Percentiles rank a stretch among this genome's conserved stretches.
phyloP scores from a whole-genome alignment of 2,329 filamentous ascomycete species.

The Beauveria sp. region DNA sequence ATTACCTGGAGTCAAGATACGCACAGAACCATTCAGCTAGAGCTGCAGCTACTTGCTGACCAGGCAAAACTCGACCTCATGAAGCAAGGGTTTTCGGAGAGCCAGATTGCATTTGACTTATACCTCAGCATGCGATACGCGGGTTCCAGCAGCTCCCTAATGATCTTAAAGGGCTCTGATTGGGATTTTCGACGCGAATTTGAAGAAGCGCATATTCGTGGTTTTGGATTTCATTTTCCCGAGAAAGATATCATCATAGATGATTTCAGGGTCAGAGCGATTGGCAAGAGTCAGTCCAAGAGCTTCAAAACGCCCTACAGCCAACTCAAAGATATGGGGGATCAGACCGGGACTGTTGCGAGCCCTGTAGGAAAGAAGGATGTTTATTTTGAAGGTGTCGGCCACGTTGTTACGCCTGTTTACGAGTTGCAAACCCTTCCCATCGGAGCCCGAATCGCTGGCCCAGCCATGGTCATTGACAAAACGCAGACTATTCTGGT shows the following conservation, averaged over 20 bases:
- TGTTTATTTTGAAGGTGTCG: slow-evolving; percentile 17
- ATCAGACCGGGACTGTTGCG: slow-evolving; percentile 10
- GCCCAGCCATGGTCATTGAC: slow-evolving; percentile 51
- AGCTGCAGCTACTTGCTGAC: slow-evolving; percentile 18
- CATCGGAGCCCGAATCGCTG: slow-evolving; percentile 15
- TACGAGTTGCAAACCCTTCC: slow-evolving; percentile 19
- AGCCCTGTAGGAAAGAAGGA: slow-evolving; percentile 14
- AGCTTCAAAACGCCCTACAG: slow-evolving; percentile 15
- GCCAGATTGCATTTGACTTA: slow-evolving; percentile 32
- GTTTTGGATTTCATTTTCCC: slow-evolving; percentile 61
- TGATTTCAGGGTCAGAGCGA: slow-evolving; percentile 33
- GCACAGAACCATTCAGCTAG: slow-evolving; percentile 16
- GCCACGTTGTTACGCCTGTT: slow-evolving; percentile 19
- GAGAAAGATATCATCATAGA: slow-evolving; percentile 34
- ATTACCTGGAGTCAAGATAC: slow-evolving; percentile 20
- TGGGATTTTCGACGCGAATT: slow-evolving; percentile 19
- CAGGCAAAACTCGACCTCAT: slow-evolving; percentile 18
- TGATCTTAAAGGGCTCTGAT: slow-evolving; percentile 23
- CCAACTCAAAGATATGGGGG: slow-evolving; percentile 15
- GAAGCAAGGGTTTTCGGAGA: slow-evolving; percentile 23
- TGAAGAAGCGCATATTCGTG: slow-evolving; percentile 59
- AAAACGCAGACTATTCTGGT: slow-evolving; percentile 69
- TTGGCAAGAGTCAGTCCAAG: slow-evolving; percentile 18
- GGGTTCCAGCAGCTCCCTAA: slow-evolving; percentile 34
- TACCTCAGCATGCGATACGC: slow-evolving; percentile 37